Evolutionary conservation across 2,329 filamentous ascomycete genomes (phyloP).

Genomic region (Penicillium sp.): DNA sequence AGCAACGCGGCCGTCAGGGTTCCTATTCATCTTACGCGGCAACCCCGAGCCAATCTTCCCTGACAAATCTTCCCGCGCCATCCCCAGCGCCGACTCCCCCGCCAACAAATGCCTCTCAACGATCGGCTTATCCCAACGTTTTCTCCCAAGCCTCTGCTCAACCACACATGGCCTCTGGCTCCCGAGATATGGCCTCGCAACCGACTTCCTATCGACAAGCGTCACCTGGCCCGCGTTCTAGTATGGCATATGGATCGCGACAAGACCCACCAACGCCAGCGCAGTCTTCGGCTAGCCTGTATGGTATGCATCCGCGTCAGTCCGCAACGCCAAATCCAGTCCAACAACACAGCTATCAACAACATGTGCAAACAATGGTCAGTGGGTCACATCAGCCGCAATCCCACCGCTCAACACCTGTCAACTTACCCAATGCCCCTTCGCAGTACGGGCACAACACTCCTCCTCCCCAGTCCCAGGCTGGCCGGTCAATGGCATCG

Average conservation of each 20-base stretch:
- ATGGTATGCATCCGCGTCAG: constrained; percentile 34
- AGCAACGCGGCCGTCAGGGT: constrained; percentile 29
- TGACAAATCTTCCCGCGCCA: constrained; percentile 32
- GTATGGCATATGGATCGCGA: constrained; percentile 33
- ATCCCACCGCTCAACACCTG: constrained; percentile 33
- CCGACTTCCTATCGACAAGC: constrained; percentile 23
- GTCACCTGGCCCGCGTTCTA: constrained; percentile 35
- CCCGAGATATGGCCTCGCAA: constrained; percentile 34
- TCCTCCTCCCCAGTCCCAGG: constrained; percentile 34
- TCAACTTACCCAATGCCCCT: constrained; percentile 29
- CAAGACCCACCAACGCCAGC: constrained; percentile 34
- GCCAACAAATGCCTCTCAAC: constrained; percentile 30
- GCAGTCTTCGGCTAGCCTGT: constrained; percentile 31
- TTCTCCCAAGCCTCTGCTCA: constrained; percentile 34
- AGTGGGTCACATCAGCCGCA: constrained; percentile 38
- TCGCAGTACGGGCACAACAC: constrained; percentile 36
- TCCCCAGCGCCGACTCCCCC: constrained; percentile 39
- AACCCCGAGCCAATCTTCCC: constrained; percentile 24
- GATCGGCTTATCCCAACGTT: constrained; percentile 30
- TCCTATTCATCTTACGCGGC: constrained; percentile 33
- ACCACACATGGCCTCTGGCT: constrained; percentile 22
- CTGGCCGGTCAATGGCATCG: constrained; percentile 29
- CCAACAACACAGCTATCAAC: constrained; percentile 35
- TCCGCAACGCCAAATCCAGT: constrained; percentile 23
- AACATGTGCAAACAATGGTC: constrained; percentile 42